Percentiles rank a stretch among this genome's conserved stretches.
These are phyloP conservation scores for Phytophthora sp. DNA, from an alignment of 352 stramenopile species.

Conservation along the genomic window DNA sequence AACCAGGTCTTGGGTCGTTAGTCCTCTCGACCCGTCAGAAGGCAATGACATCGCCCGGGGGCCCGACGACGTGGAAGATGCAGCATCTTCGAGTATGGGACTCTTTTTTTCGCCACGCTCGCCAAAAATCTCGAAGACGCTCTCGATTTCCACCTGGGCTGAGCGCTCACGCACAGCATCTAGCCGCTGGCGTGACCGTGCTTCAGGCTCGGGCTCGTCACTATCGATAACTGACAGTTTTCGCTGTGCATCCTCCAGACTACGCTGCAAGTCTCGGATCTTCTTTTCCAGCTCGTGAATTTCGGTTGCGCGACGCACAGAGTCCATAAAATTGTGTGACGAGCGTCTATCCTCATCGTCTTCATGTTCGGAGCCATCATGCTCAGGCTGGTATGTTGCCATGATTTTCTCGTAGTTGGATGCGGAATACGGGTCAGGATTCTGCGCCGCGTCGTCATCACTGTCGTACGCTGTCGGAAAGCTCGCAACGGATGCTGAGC, in stretches of 20 bases:
- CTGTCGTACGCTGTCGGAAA: slow-evolving; percentile 43
- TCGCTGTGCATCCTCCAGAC: slow-evolving; percentile 61
- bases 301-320: slow-evolving; percentile 38
- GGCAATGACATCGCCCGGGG: slow-evolving; percentile 25
- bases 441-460: slow-evolving; percentile 30
- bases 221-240: slow-evolving; percentile 67
- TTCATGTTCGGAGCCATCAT: slow-evolving; percentile 39
- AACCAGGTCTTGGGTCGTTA: slow-evolving; percentile 62
- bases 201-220: slow-evolving; percentile 60
- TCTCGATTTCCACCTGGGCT: slow-evolving; percentile 51
- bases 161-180: slow-evolving; percentile 55
- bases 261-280: slow-evolving; percentile 63
- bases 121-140: slow-evolving; percentile 58
- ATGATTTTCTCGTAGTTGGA: slow-evolving; percentile 74
- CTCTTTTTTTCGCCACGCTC: slow-evolving; percentile 31
- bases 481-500: slow-evolving; percentile 45
- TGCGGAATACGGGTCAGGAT: slow-evolving; percentile 58
- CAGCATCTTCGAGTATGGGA: slow-evolving; percentile 10
- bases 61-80: slow-evolving; percentile 23
- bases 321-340: slow-evolving; percentile 29
- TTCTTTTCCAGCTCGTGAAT: slow-evolving; percentile 69
- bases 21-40: slow-evolving; percentile 20
- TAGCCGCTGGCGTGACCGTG: slow-evolving; percentile 27
- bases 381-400: slow-evolving; percentile 43
- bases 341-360: slow-evolving; percentile 33